Evolutionary conservation across 108 stramenopile species (phyloP).

Genomic region (Cyclotella distinguenda): DNA sequence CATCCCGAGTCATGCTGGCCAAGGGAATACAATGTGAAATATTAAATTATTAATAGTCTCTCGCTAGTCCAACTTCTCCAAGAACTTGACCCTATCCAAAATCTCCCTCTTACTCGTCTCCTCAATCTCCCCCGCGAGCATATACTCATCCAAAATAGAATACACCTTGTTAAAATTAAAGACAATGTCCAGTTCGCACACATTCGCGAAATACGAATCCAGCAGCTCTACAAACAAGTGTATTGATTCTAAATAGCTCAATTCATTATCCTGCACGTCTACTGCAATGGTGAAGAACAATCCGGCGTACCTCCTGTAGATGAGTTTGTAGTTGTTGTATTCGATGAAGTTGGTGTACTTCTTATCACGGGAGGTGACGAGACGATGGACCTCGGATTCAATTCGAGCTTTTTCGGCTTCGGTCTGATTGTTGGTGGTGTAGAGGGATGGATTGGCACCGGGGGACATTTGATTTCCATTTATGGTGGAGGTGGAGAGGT

Average conservation of each 20-base stretch:
- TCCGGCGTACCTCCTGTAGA: conserved; percentile 98
- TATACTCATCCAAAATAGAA: conserved; percentile 97
- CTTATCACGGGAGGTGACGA: conserved; percentile 94
- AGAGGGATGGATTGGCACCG: conserved; percentile 20
- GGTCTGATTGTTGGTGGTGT: conserved; percentile 40
- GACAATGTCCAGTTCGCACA: conserved; percentile 99
- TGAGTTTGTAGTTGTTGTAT: conserved; percentile 97
- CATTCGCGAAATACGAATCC: conserved; percentile 97
- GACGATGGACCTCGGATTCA: conserved; percentile 96
- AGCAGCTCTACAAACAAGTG: conserved; percentile 99
- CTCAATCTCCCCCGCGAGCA: conserved; percentile 97
- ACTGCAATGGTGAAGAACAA: conserved; percentile 98
- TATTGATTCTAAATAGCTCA: conserved; percentile 95
- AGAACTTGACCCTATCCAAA: conserved; percentile 84
- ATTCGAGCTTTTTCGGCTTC: conserved; percentile 95
- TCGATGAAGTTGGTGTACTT: conserved; percentile 99
- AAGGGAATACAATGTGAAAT: too few species aligned
- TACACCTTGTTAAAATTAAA: conserved; percentile 99
- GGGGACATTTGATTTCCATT: conserved; percentile 18
- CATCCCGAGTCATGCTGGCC: too few species aligned
- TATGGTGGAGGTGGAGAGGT: conserved; percentile 23
- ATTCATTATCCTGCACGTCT: conserved; percentile 98
- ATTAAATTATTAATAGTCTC: not conserved
- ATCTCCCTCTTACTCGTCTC: conserved; percentile 93
- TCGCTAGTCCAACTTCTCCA: conserved; percentile 88